Evolutionary conservation across 768 basidiomycete genomes (phyloP).

Genomic region (Punctularia strigosozonata): DNA sequence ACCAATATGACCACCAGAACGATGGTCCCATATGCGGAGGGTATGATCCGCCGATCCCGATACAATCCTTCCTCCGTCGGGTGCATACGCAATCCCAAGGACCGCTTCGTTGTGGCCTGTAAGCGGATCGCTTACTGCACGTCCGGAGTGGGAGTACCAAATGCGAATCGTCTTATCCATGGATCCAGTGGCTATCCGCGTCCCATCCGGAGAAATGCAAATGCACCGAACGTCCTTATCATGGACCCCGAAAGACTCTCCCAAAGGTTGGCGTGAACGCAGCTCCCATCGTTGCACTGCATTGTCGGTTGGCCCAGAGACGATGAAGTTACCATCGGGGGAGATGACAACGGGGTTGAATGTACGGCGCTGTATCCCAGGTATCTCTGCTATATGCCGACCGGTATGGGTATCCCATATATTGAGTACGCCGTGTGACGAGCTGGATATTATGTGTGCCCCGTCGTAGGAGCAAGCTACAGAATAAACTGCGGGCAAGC

Average conservation of each 20-base stretch:
- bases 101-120: slow-evolving; percentile 6
- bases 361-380: neutral
- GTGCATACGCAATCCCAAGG: neutral
- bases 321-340: neutral
- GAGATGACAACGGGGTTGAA: neutral
- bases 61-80: neutral
- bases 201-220: neutral
- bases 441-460: too few species aligned
- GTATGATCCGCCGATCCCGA: neutral
- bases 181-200: neutral
- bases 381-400: neutral
- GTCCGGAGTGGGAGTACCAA: slow-evolving; percentile 7
- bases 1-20: too few species aligned
- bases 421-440: too few species aligned
- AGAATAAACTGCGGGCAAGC: too few species aligned
- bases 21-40: too few species aligned
- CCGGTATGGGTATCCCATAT: neutral
- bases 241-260: slow-evolving; percentile 3
- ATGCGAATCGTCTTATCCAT: slow-evolving; percentile 1
- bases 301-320: neutral
- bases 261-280: neutral
- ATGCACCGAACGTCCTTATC: neutral
- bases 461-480: too few species aligned
- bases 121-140: slow-evolving; percentile 5
- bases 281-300: neutral